Percentiles rank a stretch among this genome's conserved stretches.
Evolutionary conservation across 257 asterid genomes (phyloP).

Genomic region (Apocynum venetum): DNA sequence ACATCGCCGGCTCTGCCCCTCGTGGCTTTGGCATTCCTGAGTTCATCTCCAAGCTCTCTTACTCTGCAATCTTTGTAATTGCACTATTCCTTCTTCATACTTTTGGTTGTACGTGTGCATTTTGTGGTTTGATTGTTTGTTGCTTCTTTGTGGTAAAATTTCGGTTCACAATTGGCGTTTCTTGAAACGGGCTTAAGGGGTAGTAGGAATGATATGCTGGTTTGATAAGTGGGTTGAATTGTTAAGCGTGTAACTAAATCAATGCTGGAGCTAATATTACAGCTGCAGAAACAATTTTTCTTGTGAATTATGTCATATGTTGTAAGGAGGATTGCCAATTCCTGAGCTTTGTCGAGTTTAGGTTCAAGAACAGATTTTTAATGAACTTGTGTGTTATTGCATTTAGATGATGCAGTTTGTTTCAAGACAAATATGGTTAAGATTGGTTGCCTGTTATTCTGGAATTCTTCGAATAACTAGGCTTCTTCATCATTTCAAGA

Average conservation of each 20-base stretch:
- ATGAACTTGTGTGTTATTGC: background rate
- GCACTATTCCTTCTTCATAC: background rate
- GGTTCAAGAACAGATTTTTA: background rate
- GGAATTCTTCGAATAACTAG: background rate
- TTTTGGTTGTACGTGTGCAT: background rate
- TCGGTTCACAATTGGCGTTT: background rate
- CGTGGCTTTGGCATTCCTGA: constrained; percentile 98
- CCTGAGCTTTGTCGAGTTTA: background rate
- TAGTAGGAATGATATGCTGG: background rate
- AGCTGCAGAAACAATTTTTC: background rate
- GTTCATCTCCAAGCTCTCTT: constrained; percentile 76
- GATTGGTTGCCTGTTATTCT: background rate
- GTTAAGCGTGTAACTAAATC: background rate
- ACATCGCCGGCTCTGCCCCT: constrained; percentile 97
- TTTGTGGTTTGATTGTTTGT: background rate
- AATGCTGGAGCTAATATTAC: too few relatives aligned
- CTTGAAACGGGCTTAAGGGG: background rate
- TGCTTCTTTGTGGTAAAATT: background rate
- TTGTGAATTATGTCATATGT: background rate
- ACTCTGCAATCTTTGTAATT: constrained; percentile 81
- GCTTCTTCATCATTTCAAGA: background rate
- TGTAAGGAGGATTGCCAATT: background rate
- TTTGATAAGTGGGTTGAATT: background rate
- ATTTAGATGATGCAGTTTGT: background rate
- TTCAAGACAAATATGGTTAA: background rate